Percentiles rank a stretch among this genome's conserved stretches.
phyloP scores from a whole-genome alignment of 2,329 filamentous ascomycete genomes.

The Diatrype stigma region DNA sequence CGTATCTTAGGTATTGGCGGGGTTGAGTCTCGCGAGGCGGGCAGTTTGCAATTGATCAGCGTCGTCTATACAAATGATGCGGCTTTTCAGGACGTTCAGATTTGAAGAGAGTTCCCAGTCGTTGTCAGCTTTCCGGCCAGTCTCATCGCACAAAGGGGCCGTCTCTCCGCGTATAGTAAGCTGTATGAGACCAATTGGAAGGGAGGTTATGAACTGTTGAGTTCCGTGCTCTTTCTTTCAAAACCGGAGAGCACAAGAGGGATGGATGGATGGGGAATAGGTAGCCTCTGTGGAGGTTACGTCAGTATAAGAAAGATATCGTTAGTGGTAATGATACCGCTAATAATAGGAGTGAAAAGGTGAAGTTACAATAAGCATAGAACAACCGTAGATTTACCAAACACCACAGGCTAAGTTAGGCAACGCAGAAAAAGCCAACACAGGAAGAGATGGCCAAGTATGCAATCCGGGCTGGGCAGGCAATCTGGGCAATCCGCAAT shows the following conservation, averaged over 20 bases:
- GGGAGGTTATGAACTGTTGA: not conserved
- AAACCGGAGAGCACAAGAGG: not conserved
- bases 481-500: too few species aligned
- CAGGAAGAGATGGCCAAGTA: too few species aligned
- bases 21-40: not conserved
- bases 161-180: not conserved
- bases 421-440: too few species aligned
- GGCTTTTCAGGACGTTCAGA: not conserved
- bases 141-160: not conserved
- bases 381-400: not conserved
- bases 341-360: not conserved
- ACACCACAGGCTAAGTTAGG: not conserved
- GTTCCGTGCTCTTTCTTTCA: not conserved
- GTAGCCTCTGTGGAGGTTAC: not conserved
- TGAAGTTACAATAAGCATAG: too few species aligned
- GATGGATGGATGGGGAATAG: too few species aligned
- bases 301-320: not conserved
- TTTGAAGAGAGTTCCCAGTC: not conserved
- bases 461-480: too few species aligned
- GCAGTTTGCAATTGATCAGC: not conserved
- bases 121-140: not conserved
- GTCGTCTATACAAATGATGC: not conserved
- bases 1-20: too few species aligned
- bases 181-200: not conserved
- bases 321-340: too few species aligned